Evolutionary conservation across 148 eudicot genomes (phyloP), one percentile per base, ranked within the genome.

Genomic region (Fagopyrum homotropicum): DNA sequence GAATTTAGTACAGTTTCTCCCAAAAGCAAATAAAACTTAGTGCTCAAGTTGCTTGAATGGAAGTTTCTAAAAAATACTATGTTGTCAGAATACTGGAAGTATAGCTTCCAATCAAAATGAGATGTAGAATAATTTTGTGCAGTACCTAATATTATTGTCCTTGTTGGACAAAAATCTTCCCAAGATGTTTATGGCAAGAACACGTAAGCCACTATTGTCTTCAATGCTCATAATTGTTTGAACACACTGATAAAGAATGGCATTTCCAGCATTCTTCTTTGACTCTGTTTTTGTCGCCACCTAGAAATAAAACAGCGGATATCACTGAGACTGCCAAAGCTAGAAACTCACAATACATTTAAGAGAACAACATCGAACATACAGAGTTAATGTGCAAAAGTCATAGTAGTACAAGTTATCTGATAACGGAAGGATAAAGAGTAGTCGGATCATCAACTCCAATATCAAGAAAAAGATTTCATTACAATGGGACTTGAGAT

Each of bases 251-350:
- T 96, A 96, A 45, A 92, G 95, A 75, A 96, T 92, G 72, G 99
- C 99, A 79, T 96, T 96, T 69, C 98, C 99, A n/a, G 93, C 97
- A 83, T 96, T 96, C 83, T 93, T 96, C 79, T 89, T 96, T 54
- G 99, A 88, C 84, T 96, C 99, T 0, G 99, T 92, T 85, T 96
- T 96, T 79, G 98, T 96, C 69, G 98, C 99, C 85, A 96, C 99
- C 99, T 96, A 84, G 48, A 84, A 72, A 56, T 29, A 50, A 35
- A 43, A 63, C 69, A 30, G 45, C 45, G 12, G 15, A 63, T 63
- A 43, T 30, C 69, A 63, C 16, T 30, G 45, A 63, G 45, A 30
- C 69, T 63, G 35, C 52, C 15, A 29, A 19, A 63, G 12, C 45
- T 30, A 10, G 45, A 63, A 63, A 30, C 45, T 30, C 69, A 63